Percentiles rank a stretch among this genome's conserved stretches.
Conservation (phyloP, 1,139 yeast genomes). For the Pichia cactophila region DNA sequence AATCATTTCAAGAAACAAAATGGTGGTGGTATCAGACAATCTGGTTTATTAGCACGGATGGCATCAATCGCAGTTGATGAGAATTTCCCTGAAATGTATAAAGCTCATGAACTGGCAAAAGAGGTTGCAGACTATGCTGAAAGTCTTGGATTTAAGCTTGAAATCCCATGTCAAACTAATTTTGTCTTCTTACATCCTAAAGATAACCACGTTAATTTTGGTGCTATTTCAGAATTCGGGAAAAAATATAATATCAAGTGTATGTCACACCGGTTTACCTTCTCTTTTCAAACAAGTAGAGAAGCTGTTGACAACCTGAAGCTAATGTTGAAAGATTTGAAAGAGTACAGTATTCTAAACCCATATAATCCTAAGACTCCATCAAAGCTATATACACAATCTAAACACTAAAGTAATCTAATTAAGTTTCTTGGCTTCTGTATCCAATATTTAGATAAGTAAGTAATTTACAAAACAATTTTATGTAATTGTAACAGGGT, state of each 20-base stretch:
- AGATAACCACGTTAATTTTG: conserved; percentile 52
- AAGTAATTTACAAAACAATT: too few relatives aligned
- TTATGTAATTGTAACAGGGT: too few relatives aligned
- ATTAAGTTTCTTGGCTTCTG: neutral
- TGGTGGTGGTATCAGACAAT: conserved; percentile 93
- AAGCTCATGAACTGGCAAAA: conserved; percentile 62
- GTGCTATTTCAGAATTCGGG: conserved; percentile 39
- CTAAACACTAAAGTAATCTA: neutral
- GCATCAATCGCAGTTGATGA: conserved; percentile 75
- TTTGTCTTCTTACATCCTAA: conserved; percentile 71
- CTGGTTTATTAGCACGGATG: conserved; percentile 76
- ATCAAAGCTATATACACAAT: conserved; percentile 16
- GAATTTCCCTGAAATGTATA: conserved; percentile 49
- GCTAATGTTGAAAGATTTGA: conserved; percentile 49
- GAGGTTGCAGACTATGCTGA: conserved; percentile 57
- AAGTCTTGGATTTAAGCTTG: conserved; percentile 47
- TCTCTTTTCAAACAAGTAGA: conserved; percentile 72
- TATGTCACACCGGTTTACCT: conserved; percentile 63
- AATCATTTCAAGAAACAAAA: conserved; percentile 85
- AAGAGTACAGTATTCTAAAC: conserved; percentile 33
- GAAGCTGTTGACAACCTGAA: conserved; percentile 62
- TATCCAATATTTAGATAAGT: neutral
- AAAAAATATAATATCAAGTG: conserved; percentile 54
- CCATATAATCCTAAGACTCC: conserved; percentile 16
- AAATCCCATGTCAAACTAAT: conserved; percentile 77